A percentile compares a stretch with the other conserved stretches of the same genome.
Conservation (phyloP, 768 basidiomycete species). For the Pisolithus microcarpus region DNA sequence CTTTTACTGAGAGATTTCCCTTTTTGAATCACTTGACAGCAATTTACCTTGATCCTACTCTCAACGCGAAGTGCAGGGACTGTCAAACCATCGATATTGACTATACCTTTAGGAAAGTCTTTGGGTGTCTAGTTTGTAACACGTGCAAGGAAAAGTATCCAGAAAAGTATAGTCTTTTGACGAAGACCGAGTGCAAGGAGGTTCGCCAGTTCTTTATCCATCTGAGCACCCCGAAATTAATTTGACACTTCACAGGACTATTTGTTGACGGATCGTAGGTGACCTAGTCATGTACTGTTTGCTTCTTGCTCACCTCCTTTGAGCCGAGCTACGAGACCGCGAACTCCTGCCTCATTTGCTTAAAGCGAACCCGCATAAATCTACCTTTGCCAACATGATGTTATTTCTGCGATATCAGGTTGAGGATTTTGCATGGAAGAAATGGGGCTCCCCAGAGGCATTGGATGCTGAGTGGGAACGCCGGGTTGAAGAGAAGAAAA, state of each 20-base stretch:
- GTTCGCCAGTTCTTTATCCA: slow-evolving; percentile 33
- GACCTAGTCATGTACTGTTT: not conserved
- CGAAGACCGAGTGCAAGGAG: slow-evolving; percentile 98
- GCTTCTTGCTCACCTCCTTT: not conserved
- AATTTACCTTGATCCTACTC: slow-evolving; percentile 62
- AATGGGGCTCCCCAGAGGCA: slow-evolving; percentile 93
- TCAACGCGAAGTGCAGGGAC: slow-evolving; percentile 80
- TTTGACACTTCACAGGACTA: slow-evolving; percentile 60
- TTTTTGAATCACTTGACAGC: slow-evolving; percentile 37
- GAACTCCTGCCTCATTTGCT: slow-evolving; percentile 89
- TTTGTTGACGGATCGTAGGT: slow-evolving; percentile 83
- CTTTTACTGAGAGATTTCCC: not conserved
- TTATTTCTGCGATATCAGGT: slow-evolving; percentile 89
- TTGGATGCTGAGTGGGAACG: slow-evolving; percentile 83
- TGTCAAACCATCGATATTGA: slow-evolving; percentile 90
- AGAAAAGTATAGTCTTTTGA: slow-evolving; percentile 90
- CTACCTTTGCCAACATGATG: slow-evolving; percentile 99
- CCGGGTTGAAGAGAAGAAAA: slow-evolving; percentile 74
- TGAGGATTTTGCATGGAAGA: slow-evolving; percentile 94
- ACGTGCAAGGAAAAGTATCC: slow-evolving; percentile 84
- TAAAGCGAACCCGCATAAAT: slow-evolving; percentile 91
- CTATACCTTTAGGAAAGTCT: slow-evolving; percentile 70
- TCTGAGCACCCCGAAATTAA: slow-evolving; percentile 1
- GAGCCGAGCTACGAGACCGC: slow-evolving; percentile 89
- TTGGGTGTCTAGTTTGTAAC: slow-evolving; percentile 81